Evolutionary conservation across 257 asterid species (phyloP).

Genomic region (Solanum tarijense): DNA sequence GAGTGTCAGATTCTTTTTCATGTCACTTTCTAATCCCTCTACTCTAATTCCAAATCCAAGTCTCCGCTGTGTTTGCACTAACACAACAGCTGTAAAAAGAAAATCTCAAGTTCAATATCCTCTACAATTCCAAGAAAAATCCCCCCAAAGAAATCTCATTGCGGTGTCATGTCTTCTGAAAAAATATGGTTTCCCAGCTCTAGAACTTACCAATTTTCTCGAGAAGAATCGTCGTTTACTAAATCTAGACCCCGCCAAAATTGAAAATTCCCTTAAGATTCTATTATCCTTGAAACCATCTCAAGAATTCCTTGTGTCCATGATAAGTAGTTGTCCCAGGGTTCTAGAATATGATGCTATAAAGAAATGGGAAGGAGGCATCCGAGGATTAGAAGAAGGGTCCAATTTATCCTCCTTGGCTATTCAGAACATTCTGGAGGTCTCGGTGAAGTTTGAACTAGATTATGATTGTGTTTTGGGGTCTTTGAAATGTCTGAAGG

Average conservation of each 20-base stretch:
- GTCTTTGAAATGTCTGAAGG: slow-evolving; percentile 33
- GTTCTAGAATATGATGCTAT: slow-evolving; percentile 39
- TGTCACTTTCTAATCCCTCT: not conserved
- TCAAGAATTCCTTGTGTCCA: slow-evolving; percentile 44
- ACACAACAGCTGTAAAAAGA: not conserved
- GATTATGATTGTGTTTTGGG: slow-evolving; percentile 30
- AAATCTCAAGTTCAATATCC: slow-evolving; percentile 9
- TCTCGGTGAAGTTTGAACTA: slow-evolving; percentile 33
- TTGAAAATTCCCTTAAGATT: slow-evolving; percentile 44
- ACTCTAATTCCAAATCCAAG: not conserved
- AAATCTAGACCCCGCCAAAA: slow-evolving; percentile 18
- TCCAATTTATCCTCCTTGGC: slow-evolving; percentile 19
- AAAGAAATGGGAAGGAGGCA: slow-evolving; percentile 41
- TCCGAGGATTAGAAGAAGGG: slow-evolving; percentile 16
- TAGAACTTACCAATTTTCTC: slow-evolving; percentile 32
- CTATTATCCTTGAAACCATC: slow-evolving; percentile 40
- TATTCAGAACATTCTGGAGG: slow-evolving; percentile 33
- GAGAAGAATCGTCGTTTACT: slow-evolving; percentile 36
- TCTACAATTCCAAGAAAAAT: not conserved
- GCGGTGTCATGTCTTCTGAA: slow-evolving; percentile 40
- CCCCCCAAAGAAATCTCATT: slow-evolving; percentile 14
- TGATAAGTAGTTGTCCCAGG: slow-evolving; percentile 45
- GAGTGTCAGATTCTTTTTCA: not conserved
- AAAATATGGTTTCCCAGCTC: slow-evolving; percentile 51
- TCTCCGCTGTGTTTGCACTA: slow-evolving; percentile 1